Evolutionary conservation across 805 yeast species (phyloP).

Genomic region (Candida yuanshanica): DNA sequence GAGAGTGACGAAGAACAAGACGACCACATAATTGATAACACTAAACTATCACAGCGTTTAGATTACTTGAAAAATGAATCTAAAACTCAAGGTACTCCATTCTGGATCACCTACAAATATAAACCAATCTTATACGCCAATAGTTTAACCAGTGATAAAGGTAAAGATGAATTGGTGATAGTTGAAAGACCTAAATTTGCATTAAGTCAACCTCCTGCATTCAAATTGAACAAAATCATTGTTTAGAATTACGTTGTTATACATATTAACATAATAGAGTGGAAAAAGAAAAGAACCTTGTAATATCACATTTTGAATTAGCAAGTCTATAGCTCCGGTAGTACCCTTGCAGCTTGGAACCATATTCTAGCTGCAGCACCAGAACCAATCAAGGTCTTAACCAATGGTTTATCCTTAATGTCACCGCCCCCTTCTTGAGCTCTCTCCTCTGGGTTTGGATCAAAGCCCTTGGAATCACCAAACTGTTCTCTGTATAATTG

Average conservation of each 20-base stretch:
- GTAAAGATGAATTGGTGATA: slow-evolving; percentile 48
- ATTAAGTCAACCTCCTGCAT: slow-evolving; percentile 56
- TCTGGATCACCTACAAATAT: slow-evolving; percentile 74
- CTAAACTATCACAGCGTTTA: slow-evolving; percentile 5
- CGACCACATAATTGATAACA: slow-evolving; percentile 12
- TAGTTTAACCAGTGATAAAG: slow-evolving; percentile 37
- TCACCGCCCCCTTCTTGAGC: slow-evolving; percentile 34
- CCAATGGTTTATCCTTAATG: slow-evolving; percentile 30
- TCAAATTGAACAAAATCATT: slow-evolving; percentile 51
- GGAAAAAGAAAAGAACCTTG: background rate
- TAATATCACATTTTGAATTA: background rate
- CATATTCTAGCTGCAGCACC: slow-evolving; percentile 67
- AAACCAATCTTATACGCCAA: slow-evolving; percentile 64
- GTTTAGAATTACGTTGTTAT: too few relatives aligned
- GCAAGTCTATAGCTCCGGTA: slow-evolving; percentile 29
- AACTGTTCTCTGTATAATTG: slow-evolving; percentile 47
- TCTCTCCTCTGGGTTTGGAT: slow-evolving; percentile 47
- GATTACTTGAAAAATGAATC: slow-evolving; percentile 17
- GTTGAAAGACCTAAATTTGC: slow-evolving; percentile 71
- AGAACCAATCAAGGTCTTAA: slow-evolving; percentile 53
- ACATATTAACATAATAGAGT: background rate
- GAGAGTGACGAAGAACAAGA: slow-evolving; percentile 25
- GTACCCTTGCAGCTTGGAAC: slow-evolving; percentile 59
- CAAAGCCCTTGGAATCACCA: slow-evolving; percentile 47
- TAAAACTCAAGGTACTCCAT: slow-evolving; percentile 38